Evolutionary conservation across 495 filamentous ascomycete genomes (phyloP), one percentile per base, ranked within the genome.

Genomic region (Aspergillus baeticus): DNA sequence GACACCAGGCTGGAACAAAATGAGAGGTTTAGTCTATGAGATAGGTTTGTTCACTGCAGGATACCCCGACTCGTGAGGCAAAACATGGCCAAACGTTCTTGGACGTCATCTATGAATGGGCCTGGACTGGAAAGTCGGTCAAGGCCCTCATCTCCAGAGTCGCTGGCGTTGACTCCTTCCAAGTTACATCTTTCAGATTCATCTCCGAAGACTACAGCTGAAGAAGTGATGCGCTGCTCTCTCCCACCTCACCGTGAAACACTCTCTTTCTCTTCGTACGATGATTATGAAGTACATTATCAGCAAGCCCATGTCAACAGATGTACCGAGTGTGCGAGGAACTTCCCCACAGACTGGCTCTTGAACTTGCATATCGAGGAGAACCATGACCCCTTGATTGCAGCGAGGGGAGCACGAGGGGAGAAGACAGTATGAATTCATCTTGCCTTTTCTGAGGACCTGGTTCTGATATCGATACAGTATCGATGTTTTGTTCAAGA

Each of bases 231-330:
- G 85, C 81, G 73, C 68, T 96, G 92, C 73, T 85, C 84, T 13
- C 81, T 96, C 15, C 90, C 91, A 38, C 88, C 88, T 4, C 92
- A 96, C 68, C 75, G 77, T 55, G 81, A 87, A 51, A 79, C 83
- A 2, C 59, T 90, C 23, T 70, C 73, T 1, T 97, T 98, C 63
- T 51, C 76, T 14, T 84, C 88, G 0, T 92, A 90, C 65, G 83
- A 86, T 39, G 90, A 92, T 14, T 97, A 92, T 63, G 93, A 97
- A 60, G 70, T 87, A 26, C 94, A 98, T 68, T 96, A 97, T 68
- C 74, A 77, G 18, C 86, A 91, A 63, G 68, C 79, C 1, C 94
- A 98, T 69, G 83, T 82, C 36, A 92, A 98, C 69, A 84, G 94
- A 20, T 98, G 94, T 61, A 71, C 81, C 4, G 86, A 91, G 58